Evolutionary conservation across 495 filamentous ascomycete genomes (phyloP).

Genomic region (Lepraria neglecta): DNA sequence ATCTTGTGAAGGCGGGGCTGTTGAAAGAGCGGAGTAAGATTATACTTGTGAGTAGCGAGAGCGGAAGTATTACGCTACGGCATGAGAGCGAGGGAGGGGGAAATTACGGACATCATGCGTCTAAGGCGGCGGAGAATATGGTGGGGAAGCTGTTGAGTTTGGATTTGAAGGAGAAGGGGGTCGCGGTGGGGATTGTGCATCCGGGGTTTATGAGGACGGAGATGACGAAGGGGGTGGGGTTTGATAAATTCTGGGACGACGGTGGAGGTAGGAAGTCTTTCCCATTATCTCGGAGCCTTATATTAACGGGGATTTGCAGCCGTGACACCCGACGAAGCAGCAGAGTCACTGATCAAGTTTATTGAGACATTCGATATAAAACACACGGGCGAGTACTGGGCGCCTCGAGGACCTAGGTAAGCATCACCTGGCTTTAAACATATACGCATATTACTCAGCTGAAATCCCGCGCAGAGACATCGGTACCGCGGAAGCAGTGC

Average conservation of each 20-base stretch:
- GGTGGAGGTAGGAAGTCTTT: conserved; percentile 49
- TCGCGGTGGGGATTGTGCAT: conserved; percentile 62
- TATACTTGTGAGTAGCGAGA: conserved; percentile 60
- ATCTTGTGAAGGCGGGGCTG: conserved; percentile 49
- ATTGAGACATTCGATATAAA: conserved; percentile 56
- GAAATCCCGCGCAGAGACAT: conserved; percentile 49
- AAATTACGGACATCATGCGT: conserved; percentile 67
- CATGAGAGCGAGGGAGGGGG: conserved; percentile 63
- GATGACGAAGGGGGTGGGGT: conserved; percentile 64
- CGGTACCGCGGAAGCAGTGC: conserved; percentile 56
- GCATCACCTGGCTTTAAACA: conserved; percentile 20
- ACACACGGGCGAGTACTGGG: conserved; percentile 66
- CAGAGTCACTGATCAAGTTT: conserved; percentile 55
- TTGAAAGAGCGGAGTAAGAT: conserved; percentile 51
- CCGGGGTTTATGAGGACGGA: conserved; percentile 72
- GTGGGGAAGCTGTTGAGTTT: conserved; percentile 62
- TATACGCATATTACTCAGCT: background rate
- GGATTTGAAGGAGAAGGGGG: conserved; percentile 56
- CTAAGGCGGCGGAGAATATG: conserved; percentile 70
- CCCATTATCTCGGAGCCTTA: background rate
- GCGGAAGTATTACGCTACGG: conserved; percentile 60
- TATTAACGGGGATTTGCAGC: conserved; percentile 35
- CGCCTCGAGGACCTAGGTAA: conserved; percentile 58
- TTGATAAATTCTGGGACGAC: conserved; percentile 63
- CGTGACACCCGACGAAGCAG: conserved; percentile 61